Percentiles rank a stretch among this genome's conserved stretches.
Conservation (phyloP, 768 basidiomycete species). For the Clathrus columnatus region DNA sequence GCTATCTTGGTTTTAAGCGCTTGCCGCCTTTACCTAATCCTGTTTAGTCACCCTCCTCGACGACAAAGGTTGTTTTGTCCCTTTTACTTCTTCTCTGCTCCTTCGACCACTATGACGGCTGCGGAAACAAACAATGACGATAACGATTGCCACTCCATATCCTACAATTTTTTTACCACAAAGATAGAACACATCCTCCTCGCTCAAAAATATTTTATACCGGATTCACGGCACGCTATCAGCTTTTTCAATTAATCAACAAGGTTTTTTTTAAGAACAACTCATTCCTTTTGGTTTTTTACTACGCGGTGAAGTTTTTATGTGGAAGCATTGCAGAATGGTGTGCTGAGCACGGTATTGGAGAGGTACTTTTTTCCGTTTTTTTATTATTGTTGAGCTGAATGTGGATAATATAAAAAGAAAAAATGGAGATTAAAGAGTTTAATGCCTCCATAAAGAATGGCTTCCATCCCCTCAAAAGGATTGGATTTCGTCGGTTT, state of each 20-base stretch:
- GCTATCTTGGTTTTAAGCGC: too few species aligned
- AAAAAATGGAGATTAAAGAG: constrained; percentile 88
- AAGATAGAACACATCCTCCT: constrained; percentile 67
- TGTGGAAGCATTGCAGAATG: constrained; percentile 64
- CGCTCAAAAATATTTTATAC: constrained; percentile 87
- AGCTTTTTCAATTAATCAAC: constrained; percentile 94
- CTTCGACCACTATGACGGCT: too few species aligned
- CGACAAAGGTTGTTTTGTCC: too few species aligned
- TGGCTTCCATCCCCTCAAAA: constrained; percentile 76
- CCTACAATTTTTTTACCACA: constrained; percentile 68
- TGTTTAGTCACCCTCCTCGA: too few species aligned
- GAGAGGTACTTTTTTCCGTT: constrained; percentile 41
- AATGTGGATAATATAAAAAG: constrained; percentile 45
- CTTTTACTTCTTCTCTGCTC: too few species aligned
- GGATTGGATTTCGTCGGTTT: constrained; percentile 88
- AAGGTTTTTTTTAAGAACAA: constrained; percentile 71
- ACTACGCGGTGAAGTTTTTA: constrained; percentile 70
- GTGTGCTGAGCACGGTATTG: constrained; percentile 62
- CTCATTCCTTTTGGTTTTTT: constrained; percentile 92
- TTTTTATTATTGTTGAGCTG: not conserved
- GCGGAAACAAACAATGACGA: too few species aligned
- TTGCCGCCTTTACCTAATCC: too few species aligned
- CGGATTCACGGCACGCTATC: constrained; percentile 84
- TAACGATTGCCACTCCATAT: too few species aligned
- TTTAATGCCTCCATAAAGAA: constrained; percentile 75